These are phyloP conservation scores for Phialemoniopsis sp. DNA, from an alignment of 2,329 filamentous ascomycete genomes.

Conservation along the genomic window DNA sequence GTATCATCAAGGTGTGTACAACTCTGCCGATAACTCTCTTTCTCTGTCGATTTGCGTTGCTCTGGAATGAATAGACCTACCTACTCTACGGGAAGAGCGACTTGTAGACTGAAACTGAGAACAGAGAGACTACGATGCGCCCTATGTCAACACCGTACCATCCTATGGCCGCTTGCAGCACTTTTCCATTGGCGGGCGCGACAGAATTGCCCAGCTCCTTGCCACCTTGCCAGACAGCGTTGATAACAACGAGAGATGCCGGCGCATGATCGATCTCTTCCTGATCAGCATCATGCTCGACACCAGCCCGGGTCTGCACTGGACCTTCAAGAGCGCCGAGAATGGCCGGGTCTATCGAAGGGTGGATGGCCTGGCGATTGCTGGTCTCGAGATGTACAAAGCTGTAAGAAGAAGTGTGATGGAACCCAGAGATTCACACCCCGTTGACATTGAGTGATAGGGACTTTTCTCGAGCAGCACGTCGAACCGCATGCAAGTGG, in stretches of 20 bases:
- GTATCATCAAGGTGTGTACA: slow-evolving; percentile 77
- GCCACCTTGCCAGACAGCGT: slow-evolving; percentile 64
- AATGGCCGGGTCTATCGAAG: slow-evolving; percentile 78
- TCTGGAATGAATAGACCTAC: too few relatives aligned
- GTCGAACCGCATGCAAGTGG: slow-evolving; percentile 81
- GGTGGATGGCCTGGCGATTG: slow-evolving; percentile 82
- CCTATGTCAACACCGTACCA: slow-evolving; percentile 60
- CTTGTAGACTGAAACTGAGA: background rate
- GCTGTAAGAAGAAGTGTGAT: slow-evolving; percentile 31
- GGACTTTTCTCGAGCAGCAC: slow-evolving; percentile 83
- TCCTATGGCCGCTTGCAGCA: slow-evolving; percentile 85
- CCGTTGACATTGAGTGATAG: slow-evolving; percentile 18
- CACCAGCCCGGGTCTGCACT: slow-evolving; percentile 83
- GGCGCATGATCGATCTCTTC: slow-evolving; percentile 74
- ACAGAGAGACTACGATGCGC: slow-evolving; percentile 51
- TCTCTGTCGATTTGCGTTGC: background rate
- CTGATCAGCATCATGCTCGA: slow-evolving; percentile 77
- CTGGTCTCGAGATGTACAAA: slow-evolving; percentile 88
- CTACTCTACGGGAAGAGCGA: too few relatives aligned
- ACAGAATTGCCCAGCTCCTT: slow-evolving; percentile 68
- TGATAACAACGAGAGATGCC: slow-evolving; percentile 69
- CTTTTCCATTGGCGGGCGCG: slow-evolving; percentile 74
- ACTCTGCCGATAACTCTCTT: slow-evolving; percentile 12
- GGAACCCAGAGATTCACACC: too few relatives aligned
- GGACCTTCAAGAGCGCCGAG: slow-evolving; percentile 90